Conservation (phyloP, 441 rosid genomes). For the Adansonia rubrostipa region DNA sequence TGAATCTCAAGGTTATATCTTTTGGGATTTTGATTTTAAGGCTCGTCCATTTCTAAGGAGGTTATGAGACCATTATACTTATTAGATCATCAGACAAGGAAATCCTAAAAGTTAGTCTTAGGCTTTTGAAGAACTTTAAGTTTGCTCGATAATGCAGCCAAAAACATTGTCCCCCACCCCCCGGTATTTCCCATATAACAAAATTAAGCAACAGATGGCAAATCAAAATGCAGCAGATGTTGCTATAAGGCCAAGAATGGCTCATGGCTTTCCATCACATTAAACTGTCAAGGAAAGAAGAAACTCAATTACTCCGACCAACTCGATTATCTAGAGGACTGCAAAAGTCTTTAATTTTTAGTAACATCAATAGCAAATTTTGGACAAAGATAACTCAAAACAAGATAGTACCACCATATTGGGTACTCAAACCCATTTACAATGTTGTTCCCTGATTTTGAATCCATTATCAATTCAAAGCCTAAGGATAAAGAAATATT, state of each 20-base stretch:
- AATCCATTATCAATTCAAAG: background rate
- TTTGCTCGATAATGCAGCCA: background rate
- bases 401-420: background rate
- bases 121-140: background rate
- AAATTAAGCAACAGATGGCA: background rate
- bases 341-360: background rate
- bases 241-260: background rate
- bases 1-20: background rate
- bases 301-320: background rate
- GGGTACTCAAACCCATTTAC: background rate
- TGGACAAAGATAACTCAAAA: constrained; percentile 7
- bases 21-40: background rate
- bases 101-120: no score
- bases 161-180: no score
- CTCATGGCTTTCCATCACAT: background rate
- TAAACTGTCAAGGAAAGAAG: background rate
- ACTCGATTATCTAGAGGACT: background rate
- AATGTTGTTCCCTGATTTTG: background rate
- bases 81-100: background rate
- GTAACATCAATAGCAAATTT: background rate
- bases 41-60: background rate
- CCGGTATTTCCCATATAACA: background rate
- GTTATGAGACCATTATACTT: background rate
- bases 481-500: background rate
- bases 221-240: background rate